Evolutionary conservation across 2,329 filamentous ascomycete species (phyloP).

Genomic region (Sphaerulina populicola): DNA sequence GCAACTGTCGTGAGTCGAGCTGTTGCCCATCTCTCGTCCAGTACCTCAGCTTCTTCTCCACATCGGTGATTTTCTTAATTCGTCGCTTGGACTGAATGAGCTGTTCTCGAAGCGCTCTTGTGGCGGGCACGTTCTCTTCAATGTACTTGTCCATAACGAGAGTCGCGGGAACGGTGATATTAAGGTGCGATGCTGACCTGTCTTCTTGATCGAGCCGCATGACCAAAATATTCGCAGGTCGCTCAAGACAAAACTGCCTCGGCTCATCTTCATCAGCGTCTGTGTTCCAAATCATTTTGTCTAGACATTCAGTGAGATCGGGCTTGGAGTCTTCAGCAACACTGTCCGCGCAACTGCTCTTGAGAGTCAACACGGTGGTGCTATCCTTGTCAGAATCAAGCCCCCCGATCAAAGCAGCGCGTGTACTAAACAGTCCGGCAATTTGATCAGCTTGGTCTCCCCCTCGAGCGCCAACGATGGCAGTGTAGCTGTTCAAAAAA

Average conservation of each 20-base stretch:
- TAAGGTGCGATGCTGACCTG: constrained; percentile 30
- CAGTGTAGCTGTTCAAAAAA: constrained; percentile 24
- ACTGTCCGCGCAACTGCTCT: neutral
- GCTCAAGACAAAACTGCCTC: constrained; percentile 34
- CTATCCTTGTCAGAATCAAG: neutral
- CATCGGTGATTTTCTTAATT: constrained; percentile 29
- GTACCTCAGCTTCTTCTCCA: constrained; percentile 33
- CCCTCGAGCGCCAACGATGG: constrained; percentile 10
- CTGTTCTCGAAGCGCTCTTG: constrained; percentile 42
- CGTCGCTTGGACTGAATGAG: constrained; percentile 30
- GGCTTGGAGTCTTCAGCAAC: constrained; percentile 5
- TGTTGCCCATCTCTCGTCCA: constrained; percentile 26
- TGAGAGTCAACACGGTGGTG: neutral
- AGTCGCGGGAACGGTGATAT: constrained; percentile 46
- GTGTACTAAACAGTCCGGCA: constrained; percentile 24
- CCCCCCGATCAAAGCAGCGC: constrained; percentile 19
- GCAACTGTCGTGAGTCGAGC: constrained; percentile 34
- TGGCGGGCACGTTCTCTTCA: constrained; percentile 42
- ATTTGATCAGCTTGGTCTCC: constrained; percentile 12
- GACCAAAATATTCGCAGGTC: constrained; percentile 49
- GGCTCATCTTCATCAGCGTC: constrained; percentile 20
- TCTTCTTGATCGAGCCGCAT: constrained; percentile 38
- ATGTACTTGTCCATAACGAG: constrained; percentile 56
- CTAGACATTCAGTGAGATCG: constrained; percentile 25
- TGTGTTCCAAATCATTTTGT: constrained; percentile 29